Percentiles rank a stretch among this genome's conserved stretches.
Evolutionary conservation across 208 protist species (phyloP).

Genomic region (Crithidia sp.): DNA sequence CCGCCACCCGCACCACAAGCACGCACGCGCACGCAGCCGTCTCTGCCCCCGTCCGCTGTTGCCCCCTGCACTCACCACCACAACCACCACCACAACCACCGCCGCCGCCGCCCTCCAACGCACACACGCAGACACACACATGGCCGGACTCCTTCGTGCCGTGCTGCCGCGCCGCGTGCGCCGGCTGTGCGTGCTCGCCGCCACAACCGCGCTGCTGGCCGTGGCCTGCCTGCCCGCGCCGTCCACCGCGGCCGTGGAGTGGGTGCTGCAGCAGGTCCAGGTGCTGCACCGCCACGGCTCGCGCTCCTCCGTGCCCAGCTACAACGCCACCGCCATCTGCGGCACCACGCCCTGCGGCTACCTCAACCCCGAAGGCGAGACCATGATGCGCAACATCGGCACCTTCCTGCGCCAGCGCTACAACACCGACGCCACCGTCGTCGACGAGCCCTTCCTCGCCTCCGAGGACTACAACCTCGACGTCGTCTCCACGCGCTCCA

Average conservation of each 20-base stretch:
- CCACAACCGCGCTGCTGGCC: conserved; percentile 12
- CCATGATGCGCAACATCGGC: conserved; percentile 45
- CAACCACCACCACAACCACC: too few species aligned
- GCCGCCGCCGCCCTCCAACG: too few species aligned
- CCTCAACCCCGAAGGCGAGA: conserved; percentile 40
- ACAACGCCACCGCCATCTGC: conserved; percentile 42
- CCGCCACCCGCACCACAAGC: too few species aligned
- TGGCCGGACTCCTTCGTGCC: too few species aligned
- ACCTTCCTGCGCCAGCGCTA: conserved; percentile 45
- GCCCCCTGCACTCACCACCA: too few species aligned
- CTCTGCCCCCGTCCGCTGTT: too few species aligned
- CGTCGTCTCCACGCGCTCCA: conserved; percentile 48
- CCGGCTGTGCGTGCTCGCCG: conserved; percentile 6
- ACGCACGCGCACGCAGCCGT: too few species aligned
- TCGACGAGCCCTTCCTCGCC: conserved; percentile 28
- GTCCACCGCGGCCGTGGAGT: conserved; percentile 7
- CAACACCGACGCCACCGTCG: conserved; percentile 27
- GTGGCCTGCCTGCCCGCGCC: conserved; percentile 13
- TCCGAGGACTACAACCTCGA: conserved; percentile 39
- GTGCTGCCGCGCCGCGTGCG: conserved; percentile 13
- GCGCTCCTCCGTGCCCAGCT: conserved; percentile 18
- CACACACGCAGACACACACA: too few species aligned
- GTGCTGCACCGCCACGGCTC: conserved; percentile 59
- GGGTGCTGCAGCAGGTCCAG: conserved; percentile 34
- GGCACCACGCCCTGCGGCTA: conserved; percentile 42